A percentile compares a stretch with the other conserved stretches of the same genome.
Conservation (phyloP, 2,329 filamentous ascomycete species). For the Colletotrichum sp. region DNA sequence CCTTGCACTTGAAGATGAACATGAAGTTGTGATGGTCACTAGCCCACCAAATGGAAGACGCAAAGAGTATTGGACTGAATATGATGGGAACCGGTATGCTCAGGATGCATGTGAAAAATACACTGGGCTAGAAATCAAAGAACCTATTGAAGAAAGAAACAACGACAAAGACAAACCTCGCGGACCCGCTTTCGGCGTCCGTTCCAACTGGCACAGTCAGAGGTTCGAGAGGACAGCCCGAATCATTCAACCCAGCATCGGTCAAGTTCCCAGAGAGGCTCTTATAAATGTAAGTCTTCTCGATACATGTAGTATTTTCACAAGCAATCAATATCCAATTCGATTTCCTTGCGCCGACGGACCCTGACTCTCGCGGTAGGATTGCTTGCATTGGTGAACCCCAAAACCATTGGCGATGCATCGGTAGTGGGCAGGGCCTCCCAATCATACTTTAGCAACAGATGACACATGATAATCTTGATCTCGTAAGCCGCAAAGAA, state of each 20-base stretch:
- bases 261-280: background rate
- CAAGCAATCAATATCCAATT: background rate
- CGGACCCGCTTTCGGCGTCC: background rate
- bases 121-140: no score
- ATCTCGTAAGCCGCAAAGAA: background rate
- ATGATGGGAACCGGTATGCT: no score
- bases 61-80: accelerated
- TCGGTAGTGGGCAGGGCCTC: background rate
- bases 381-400: background rate
- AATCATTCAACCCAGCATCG: background rate
- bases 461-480: background rate
- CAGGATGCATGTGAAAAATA: no score
- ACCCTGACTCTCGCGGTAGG: background rate
- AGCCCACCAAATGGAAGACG: accelerated
- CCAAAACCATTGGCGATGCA: background rate
- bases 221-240: background rate
- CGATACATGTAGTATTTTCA: background rate
- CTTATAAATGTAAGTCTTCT: background rate
- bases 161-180: background rate
- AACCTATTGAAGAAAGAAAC: no score
- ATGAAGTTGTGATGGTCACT: background rate
- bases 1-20: background rate
- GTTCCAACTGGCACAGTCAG: background rate
- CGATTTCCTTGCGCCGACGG: background rate
- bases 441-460: background rate